Evolutionary conservation across 441 rosid species (phyloP).

Genomic region (Populus hybrid): DNA sequence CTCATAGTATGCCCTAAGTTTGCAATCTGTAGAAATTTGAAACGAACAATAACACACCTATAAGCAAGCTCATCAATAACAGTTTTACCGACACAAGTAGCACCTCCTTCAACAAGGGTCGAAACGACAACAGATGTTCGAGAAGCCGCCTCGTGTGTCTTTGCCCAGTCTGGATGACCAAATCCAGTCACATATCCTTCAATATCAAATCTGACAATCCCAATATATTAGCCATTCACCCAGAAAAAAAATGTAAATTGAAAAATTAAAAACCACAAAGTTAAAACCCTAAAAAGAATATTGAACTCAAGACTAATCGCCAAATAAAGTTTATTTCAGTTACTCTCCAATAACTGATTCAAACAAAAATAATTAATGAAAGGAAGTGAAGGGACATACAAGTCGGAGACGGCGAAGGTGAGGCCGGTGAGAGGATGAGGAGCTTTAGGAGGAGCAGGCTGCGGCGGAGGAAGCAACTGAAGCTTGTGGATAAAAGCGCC

Average conservation of each 20-base stretch:
- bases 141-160: slow-evolving; percentile 69
- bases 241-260: neutral
- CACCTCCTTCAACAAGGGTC: slow-evolving; percentile 88
- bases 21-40: neutral
- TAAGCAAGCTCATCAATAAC: slow-evolving; percentile 84
- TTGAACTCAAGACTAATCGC: neutral
- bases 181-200: slow-evolving; percentile 85
- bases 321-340: neutral
- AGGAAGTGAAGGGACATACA: slow-evolving; percentile 37
- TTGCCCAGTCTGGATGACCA: slow-evolving; percentile 95
- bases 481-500: slow-evolving; percentile 88
- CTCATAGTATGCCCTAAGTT: neutral
- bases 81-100: slow-evolving; percentile 92
- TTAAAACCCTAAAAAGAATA: neutral
- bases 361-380: neutral
- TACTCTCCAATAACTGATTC: neutral
- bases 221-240: neutral
- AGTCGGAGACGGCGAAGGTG: slow-evolving; percentile 80
- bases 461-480: slow-evolving; percentile 96
- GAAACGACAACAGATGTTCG: slow-evolving; percentile 65
- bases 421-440: slow-evolving; percentile 93
- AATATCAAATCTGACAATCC: slow-evolving; percentile 67
- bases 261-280: neutral
- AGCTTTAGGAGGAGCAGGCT: slow-evolving; percentile 96
- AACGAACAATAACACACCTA: slow-evolving; percentile 36